Base-by-base conservation (phyloP, 192 early-diverging fungal species). In the Backusella luteola region DNA sequence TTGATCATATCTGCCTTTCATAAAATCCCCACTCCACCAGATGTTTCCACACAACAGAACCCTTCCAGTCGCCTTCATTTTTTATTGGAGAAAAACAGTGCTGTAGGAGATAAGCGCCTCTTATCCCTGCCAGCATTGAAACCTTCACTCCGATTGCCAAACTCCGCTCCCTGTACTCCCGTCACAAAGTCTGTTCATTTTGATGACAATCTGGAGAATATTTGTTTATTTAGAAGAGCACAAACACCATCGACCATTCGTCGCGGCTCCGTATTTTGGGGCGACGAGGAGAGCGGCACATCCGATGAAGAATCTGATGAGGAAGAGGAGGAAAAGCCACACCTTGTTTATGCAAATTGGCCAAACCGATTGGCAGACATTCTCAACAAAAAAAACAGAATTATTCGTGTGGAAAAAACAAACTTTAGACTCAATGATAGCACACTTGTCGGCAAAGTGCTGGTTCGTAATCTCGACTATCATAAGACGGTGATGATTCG, bases 391-490 rank as follows among this genome's bases (percentile, higher is more conserved):
- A 71, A 71, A 26, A 17, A 36, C 17, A 71, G 42, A 49, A 15
- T n/a, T 15, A 71, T 71, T 14, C 39, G 70, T 29, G 42, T 49
- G 12, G 70, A 71, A 71, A 49, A 71, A 19, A 34, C n/a, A 11
- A 46, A n/a, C 3, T 19, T 71, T 71, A 26, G 29, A 71, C 23
- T 71, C 2, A 29, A 71, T 17, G 29, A 49, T 71, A 6, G 32
- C 4, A 17, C 19, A 1, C 14, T 71, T 7, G 23, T 21, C 9
- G 93, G 92, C 74, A 88, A 83, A 32, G 77, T 96, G 39, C 82
- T 93, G 73, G 93, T 96, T 15, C 92, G 92, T 68, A 98, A 98
- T 84, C 76, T 96, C 17, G 94, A 91, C 9, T 98, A 92, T 79
- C 88, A 94, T 67, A 98, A 98, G 85, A 52, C 74, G 4, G 93